Evolutionary conservation across 768 basidiomycete species (phyloP).

Genomic region (Panaeolus papilionaceus): DNA sequence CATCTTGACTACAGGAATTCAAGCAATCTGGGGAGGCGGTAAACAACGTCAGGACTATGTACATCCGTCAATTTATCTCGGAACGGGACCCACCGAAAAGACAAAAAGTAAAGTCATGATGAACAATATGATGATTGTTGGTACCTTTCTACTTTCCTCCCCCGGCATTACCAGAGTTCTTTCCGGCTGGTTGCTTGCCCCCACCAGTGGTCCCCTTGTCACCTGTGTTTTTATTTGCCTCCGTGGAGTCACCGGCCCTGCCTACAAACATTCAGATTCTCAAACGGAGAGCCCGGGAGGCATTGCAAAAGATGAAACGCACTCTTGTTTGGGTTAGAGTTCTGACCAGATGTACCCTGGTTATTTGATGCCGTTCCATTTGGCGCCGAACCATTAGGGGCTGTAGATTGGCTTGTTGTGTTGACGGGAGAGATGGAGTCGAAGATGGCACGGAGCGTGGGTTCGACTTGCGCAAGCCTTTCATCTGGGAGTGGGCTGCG

Average conservation of each 20-base stretch:
- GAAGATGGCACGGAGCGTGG: background rate
- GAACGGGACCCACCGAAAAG: background rate
- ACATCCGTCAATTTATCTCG: background rate
- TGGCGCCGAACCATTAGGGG: no score
- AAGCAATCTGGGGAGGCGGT: no score
- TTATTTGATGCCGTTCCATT: background rate
- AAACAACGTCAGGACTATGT: no score
- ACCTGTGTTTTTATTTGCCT: background rate
- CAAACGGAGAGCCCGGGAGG: background rate
- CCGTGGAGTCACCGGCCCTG: background rate
- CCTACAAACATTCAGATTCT: background rate
- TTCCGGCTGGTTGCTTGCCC: no score
- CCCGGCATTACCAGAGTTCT: background rate
- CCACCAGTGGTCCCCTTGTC: background rate
- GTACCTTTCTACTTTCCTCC: no score
- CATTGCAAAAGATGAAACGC: background rate
- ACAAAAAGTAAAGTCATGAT: background rate
- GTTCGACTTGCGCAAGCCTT: background rate
- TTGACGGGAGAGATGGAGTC: background rate
- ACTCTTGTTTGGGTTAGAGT: background rate
- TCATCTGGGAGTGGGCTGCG: conserved; percentile 17
- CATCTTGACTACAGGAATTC: no score
- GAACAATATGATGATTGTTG: background rate
- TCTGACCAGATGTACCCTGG: background rate
- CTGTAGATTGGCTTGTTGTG: background rate